These are phyloP conservation scores for Jacaranda mimosifolia DNA, from an alignment of 257 asterid genomes.

Conservation along the genomic window DNA sequence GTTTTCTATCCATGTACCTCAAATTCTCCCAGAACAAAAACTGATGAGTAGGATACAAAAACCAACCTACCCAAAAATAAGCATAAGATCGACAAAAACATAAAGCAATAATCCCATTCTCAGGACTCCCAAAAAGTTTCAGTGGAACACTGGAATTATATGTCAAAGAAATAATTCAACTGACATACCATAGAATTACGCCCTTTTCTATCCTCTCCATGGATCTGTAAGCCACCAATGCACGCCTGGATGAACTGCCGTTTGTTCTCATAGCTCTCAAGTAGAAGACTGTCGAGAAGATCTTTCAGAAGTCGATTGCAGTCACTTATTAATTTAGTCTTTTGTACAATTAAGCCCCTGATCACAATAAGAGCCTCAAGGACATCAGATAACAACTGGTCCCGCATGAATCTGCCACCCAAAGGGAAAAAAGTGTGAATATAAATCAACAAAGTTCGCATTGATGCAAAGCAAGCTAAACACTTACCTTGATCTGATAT, in stretches of 20 bases:
- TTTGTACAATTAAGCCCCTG: conserved; percentile 94
- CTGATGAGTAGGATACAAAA: not conserved
- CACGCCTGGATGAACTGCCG: conserved; percentile 97
- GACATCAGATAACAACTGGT: conserved; percentile 83
- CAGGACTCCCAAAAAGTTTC: not conserved
- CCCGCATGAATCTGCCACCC: conserved; percentile 87
- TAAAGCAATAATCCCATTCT: not conserved
- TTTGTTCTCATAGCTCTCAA: conserved; percentile 93
- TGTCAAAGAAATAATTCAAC: conserved; percentile 30
- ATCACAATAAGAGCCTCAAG: conserved; percentile 99
- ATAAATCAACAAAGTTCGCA: conserved; percentile 19
- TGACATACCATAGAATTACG: conserved; percentile 86
- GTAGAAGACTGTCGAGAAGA: conserved; percentile 92
- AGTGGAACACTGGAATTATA: not conserved
- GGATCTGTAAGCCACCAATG: conserved; percentile 91
- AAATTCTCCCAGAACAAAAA: conserved; percentile 6
- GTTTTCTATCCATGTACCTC: conserved; percentile 24
- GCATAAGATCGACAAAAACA: conserved; percentile 3
- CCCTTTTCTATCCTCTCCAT: conserved; percentile 84
- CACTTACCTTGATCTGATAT: conserved; percentile 87
- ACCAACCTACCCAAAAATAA: conserved; percentile 26
- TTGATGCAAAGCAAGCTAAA: conserved; percentile 11
- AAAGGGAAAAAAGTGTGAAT: conserved; percentile 22
- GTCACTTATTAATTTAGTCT: conserved; percentile 94
- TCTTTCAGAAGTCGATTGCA: conserved; percentile 92